Evolutionary conservation across 257 asterid genomes (phyloP).

Genomic region (Capsicum pubescens): DNA sequence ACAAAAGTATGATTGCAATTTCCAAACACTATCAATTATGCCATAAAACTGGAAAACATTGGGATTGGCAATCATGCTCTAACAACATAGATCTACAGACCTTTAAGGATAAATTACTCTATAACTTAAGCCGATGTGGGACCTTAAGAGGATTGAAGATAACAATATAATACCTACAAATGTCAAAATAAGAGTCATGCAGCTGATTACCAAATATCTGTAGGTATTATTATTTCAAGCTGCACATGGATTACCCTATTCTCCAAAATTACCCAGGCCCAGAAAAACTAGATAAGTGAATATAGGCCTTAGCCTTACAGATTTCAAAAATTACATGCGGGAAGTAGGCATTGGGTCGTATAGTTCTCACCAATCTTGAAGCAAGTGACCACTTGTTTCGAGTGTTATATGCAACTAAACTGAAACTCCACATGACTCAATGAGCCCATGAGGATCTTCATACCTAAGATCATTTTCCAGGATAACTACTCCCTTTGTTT

Average conservation of each 20-base stretch:
- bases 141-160: conserved; percentile 17
- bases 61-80: neutral
- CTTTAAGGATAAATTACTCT: neutral
- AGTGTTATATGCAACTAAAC: conserved; percentile 12
- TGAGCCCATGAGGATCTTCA: neutral
- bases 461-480: neutral
- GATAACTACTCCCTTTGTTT: neutral
- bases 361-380: neutral
- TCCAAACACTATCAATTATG: neutral
- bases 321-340: neutral
- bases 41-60: neutral
- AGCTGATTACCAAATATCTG: neutral
- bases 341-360: neutral
- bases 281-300: neutral
- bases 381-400: conserved; percentile 10
- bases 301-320: neutral
- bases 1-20: neutral
- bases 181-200: neutral
- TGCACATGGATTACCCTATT: neutral
- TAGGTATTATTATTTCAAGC: conserved; percentile 2
- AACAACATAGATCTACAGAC: conserved; percentile 15
- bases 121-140: neutral
- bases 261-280: neutral
- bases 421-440: neutral
- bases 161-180: neutral